phyloP scores from a whole-genome alignment of 345 rosid species.

The Draba incana region DNA sequence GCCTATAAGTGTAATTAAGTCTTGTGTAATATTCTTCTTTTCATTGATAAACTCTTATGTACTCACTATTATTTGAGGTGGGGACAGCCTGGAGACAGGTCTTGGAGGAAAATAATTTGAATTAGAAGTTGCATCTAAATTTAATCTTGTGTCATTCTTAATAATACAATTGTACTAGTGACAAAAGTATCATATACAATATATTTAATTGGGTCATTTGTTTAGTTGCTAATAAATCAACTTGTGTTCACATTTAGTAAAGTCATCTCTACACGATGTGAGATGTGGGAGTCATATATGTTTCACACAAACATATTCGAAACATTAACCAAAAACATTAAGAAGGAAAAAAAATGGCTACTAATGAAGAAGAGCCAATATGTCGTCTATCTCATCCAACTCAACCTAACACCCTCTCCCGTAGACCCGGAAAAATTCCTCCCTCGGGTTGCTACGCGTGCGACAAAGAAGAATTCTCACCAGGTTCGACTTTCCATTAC shows the following conservation, averaged over 20 bases:
- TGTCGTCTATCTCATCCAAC: slow-evolving; percentile 12
- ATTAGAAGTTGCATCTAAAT: background rate
- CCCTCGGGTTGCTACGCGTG: background rate
- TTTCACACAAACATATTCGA: background rate
- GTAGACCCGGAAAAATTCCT: background rate
- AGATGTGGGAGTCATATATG: background rate
- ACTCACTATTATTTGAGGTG: background rate
- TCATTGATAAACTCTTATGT: background rate
- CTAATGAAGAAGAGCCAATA: background rate
- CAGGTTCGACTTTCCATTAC: background rate
- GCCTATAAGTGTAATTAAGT: background rate
- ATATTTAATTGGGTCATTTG: background rate
- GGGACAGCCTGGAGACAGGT: background rate
- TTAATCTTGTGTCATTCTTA: background rate
- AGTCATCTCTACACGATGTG: slow-evolving; percentile 8
- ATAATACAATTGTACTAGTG: background rate
- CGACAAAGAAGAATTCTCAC: background rate
- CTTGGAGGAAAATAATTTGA: background rate
- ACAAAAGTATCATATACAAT: no score
- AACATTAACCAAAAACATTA: slow-evolving; percentile 5
- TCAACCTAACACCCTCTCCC: background rate
- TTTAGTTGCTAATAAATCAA: background rate
- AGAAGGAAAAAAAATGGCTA: background rate
- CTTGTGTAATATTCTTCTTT: background rate
- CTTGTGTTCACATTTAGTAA: background rate